Conservation (phyloP, 176 grass and related monocot species). For the Musa troglodytarum region DNA sequence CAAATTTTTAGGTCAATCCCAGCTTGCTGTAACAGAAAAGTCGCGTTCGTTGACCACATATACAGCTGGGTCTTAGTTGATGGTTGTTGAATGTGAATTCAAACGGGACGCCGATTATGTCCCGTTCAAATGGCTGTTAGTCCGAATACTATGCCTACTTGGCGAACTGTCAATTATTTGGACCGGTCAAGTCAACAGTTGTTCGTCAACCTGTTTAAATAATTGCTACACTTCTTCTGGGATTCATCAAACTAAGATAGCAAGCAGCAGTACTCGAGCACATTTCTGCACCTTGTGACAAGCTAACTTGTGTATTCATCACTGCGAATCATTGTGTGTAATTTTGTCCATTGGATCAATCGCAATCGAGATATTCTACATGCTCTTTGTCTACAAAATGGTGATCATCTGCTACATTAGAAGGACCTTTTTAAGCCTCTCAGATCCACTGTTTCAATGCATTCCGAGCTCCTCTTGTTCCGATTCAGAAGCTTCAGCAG, state of each 20-base stretch:
- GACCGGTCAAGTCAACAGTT: not conserved
- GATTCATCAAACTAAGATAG: not conserved
- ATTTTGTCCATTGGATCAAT: not conserved
- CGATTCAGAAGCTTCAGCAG: conserved; percentile 72
- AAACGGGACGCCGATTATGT: not conserved
- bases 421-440: conserved; percentile 67
- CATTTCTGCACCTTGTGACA: too few species aligned
- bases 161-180: not conserved
- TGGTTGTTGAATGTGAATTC: too few species aligned
- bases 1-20: too few species aligned
- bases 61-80: too few species aligned
- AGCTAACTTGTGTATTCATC: not conserved
- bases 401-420: conserved; percentile 15
- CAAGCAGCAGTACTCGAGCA: not conserved
- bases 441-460: conserved; percentile 84
- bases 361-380: not conserved
- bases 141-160: not conserved
- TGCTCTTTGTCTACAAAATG: not conserved
- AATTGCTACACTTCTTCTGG: not conserved
- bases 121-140: not conserved
- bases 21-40: too few species aligned
- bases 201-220: not conserved
- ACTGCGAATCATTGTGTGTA: not conserved
- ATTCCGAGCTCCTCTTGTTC: conserved; percentile 44
- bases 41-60: too few species aligned